These are phyloP conservation scores for Mycena sanguinolenta DNA, from an alignment of 768 basidiomycete species.

Conservation along the genomic window DNA sequence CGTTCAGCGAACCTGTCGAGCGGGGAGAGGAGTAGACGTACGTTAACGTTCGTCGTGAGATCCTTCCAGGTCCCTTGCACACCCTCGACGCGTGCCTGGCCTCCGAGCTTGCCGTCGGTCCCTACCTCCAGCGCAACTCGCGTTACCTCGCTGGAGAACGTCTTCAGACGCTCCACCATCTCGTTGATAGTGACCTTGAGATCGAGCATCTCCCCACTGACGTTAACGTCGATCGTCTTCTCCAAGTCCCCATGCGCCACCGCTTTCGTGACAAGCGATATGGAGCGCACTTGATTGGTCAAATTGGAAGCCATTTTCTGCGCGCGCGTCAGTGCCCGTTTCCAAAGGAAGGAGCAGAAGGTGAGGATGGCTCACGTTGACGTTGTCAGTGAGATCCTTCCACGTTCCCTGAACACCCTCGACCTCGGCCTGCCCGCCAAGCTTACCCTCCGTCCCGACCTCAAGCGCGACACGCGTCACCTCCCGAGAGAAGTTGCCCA, in stretches of 20 bases:
- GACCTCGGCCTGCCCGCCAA: conserved; percentile 78
- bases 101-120: conserved; percentile 28
- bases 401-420: conserved; percentile 81
- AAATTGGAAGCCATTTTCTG: conserved; percentile 67
- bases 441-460: conserved; percentile 61
- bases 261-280: conserved; percentile 73
- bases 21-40: background rate
- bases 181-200: conserved; percentile 70
- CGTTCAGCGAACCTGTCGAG: background rate
- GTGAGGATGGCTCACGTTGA: conserved; percentile 73
- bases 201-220: conserved; percentile 75
- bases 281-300: conserved; percentile 58
- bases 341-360: conserved; percentile 72
- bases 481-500: conserved; percentile 67
- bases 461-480: conserved; percentile 83
- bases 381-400: conserved; percentile 72
- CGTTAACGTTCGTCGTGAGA: conserved; percentile 39
- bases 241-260: conserved; percentile 59
- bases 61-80: conserved; percentile 34
- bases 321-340: conserved; percentile 52
- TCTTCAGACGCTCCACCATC: conserved; percentile 51
- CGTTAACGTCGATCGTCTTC: conserved; percentile 78
- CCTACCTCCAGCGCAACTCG: conserved; percentile 31
- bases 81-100: conserved; percentile 31
- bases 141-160: conserved; percentile 33